Base-by-base conservation (phyloP, 257 asterid genomes). In the Penstemon barbatus region DNA sequence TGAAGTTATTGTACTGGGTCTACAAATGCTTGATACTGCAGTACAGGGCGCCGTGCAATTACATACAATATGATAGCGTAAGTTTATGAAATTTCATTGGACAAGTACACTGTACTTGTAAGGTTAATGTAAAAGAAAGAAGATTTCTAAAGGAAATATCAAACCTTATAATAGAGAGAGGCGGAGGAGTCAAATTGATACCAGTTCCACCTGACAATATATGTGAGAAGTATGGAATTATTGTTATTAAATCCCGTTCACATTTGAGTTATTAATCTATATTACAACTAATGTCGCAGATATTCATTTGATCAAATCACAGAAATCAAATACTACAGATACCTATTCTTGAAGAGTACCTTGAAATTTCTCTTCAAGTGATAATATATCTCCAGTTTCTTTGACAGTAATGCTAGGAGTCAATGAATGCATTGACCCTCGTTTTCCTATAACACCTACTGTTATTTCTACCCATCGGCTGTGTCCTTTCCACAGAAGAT, bases 401-500 rank as follows among this genome's bases (percentile, higher is more conserved):
- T 90, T 90, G 61, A 90, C 96, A 54, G 97, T 90, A 70, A 86
- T 70, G 83, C 97, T 90, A 45, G 97, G 97, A 76, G 97, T 80
- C 81, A 90, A 71, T 18, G 97, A 90, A 72, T 56, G 82, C 97
- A 90, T 86, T 25, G 88, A 69, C 66, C 96, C 95, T 8, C 80
- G 74, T 71, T 82, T 78, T 71, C 97, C 97, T 8, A 90, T 39
- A 12, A 88, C 96, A 75, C 97, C 97, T 65, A 90, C 95, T 42
- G 97, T 90, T 50, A 90, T 83, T 80, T 90, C 97, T 46, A 90
- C 97, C 97, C 97, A 90, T 75, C 95, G 85, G 80, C 92, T 90
- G 12, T 64, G 60, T 72, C 97, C 96, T 77, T 86, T 70, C 97
- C 97, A 90, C 48, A 86, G 74, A 73, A 90, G 76, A 59, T 75